Conservation (phyloP, 306 rosid genomes). For the Prunus salicina region DNA sequence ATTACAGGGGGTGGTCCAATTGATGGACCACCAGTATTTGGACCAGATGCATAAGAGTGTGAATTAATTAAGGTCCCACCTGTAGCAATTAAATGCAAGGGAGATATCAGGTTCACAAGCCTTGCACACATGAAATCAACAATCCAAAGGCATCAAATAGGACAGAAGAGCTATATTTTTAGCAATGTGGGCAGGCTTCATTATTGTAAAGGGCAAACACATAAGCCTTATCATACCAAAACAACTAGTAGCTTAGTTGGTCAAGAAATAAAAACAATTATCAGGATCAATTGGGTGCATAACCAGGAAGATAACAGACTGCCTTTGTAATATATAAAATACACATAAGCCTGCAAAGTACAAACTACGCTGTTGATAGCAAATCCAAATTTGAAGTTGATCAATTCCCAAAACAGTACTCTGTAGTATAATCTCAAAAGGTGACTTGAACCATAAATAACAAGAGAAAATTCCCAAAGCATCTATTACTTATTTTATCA, state of each 20-base stretch:
- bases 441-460: neutral
- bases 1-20: conserved; percentile 99
- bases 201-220: neutral
- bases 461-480: neutral
- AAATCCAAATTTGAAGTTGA: neutral
- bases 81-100: conserved; percentile 26
- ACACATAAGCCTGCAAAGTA: neutral
- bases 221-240: neutral
- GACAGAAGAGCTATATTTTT: neutral
- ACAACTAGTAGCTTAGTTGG: neutral
- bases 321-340: neutral
- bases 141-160: neutral
- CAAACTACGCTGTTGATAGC: neutral
- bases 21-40: conserved; percentile 97
- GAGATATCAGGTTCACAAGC: conserved; percentile 10
- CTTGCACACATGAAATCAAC: conserved; percentile 8
- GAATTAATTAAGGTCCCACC: conserved; percentile 63
- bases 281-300: neutral
- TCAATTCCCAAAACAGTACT: neutral
- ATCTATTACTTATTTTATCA: neutral
- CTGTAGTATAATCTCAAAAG: neutral
- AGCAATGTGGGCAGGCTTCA: neutral
- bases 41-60: conserved; percentile 97
- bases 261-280: neutral
- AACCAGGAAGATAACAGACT: neutral